These are phyloP conservation scores for Neurospora tetrasperma DNA, from an alignment of 495 filamentous ascomycete species.

Conservation along the genomic window DNA sequence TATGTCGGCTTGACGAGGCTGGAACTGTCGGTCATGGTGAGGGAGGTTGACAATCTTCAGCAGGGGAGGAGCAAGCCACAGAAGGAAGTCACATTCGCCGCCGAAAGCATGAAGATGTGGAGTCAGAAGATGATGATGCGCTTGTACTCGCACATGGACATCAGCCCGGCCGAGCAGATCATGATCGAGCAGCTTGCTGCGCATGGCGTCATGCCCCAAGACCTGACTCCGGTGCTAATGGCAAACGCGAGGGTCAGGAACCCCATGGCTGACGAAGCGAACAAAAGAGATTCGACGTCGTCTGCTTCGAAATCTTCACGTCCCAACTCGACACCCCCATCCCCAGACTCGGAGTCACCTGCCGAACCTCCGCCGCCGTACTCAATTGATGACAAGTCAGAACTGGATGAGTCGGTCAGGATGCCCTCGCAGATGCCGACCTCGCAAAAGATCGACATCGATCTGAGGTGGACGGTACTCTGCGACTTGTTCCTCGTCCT, in stretches of 20 bases:
- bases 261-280: constrained; percentile 53
- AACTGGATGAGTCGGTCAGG: constrained; percentile 57
- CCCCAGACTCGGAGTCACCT: constrained; percentile 24
- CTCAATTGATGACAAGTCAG: constrained; percentile 55
- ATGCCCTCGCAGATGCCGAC: constrained; percentile 72
- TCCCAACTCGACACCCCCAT: constrained; percentile 12
- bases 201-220: constrained; percentile 76
- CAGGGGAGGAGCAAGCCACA: constrained; percentile 41
- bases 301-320: constrained; percentile 11
- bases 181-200: constrained; percentile 97
- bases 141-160: constrained; percentile 92
- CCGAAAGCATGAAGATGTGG: constrained; percentile 88
- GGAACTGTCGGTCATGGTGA: constrained; percentile 64
- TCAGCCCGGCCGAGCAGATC: constrained; percentile 78
- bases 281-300: constrained; percentile 5
- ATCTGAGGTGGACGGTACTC: constrained; percentile 93
- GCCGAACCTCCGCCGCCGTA: constrained; percentile 61
- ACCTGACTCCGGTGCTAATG: constrained; percentile 81
- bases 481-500: constrained; percentile 94
- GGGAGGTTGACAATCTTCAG: constrained; percentile 50
- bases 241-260: constrained; percentile 90
- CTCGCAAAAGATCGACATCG: constrained; percentile 81
- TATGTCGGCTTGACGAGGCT: constrained; percentile 86
- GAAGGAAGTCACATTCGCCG: constrained; percentile 56
- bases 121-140: constrained; percentile 94